These are phyloP conservation scores for Acidiella bohemica DNA, from an alignment of 495 filamentous ascomycete species.

Conservation along the genomic window DNA sequence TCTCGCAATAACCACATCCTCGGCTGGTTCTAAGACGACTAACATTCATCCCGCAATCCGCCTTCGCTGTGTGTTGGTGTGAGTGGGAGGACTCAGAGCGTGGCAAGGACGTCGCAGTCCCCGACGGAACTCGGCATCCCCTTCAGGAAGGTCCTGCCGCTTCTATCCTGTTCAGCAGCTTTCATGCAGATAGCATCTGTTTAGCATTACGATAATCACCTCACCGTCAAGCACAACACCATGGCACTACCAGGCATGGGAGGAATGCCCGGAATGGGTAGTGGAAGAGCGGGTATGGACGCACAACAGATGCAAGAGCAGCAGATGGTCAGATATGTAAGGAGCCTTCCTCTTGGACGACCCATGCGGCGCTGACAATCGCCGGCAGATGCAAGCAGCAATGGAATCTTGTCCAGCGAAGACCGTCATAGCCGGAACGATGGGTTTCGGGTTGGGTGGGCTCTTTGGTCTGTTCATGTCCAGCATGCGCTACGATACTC, in stretches of 20 bases:
- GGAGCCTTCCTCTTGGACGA: neutral
- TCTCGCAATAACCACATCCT: too few species aligned
- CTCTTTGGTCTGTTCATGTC: conserved; percentile 95
- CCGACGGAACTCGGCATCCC: too few species aligned
- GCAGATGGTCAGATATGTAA: conserved; percentile 24
- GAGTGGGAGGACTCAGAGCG: too few species aligned
- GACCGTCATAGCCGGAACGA: conserved; percentile 65
- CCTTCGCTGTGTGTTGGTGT: too few species aligned
- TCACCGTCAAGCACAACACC: too few species aligned
- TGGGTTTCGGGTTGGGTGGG: conserved; percentile 83
- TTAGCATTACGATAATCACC: too few species aligned
- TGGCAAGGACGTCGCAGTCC: too few species aligned
- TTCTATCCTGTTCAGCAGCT: too few species aligned
- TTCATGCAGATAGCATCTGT: too few species aligned
- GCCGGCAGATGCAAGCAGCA: conserved; percentile 52
- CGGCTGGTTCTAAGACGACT: too few species aligned
- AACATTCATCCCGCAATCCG: too few species aligned
- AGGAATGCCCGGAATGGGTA: conserved; percentile 15
- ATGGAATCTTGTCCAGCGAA: conserved; percentile 88
- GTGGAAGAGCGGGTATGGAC: conserved; percentile 8
- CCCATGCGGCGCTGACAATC: neutral
- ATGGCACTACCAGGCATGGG: conserved; percentile 20
- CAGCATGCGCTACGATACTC: conserved; percentile 84
- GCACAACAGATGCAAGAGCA: conserved; percentile 22
- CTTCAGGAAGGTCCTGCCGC: too few species aligned